Base-by-base conservation (phyloP, 2,329 filamentous ascomycete genomes). In the Xylariaceae sp. region DNA sequence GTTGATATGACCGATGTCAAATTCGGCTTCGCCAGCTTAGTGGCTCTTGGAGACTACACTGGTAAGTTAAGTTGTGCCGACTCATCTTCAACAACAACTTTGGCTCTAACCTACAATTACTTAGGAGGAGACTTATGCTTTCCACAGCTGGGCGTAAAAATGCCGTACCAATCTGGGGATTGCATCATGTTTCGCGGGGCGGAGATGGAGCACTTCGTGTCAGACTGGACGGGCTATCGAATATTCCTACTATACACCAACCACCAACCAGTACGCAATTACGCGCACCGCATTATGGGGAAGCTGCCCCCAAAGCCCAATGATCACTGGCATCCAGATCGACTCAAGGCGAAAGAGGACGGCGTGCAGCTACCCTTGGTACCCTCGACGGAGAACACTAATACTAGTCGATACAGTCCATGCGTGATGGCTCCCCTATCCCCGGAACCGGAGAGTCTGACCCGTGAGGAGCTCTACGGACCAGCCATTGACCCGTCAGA, bases 231-330 rank as follows among this genome's bases (percentile, higher is more conserved):
- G 2, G 58, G 49, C 23, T 50, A 58, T 34, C 58, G 54, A 9
- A 51, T 54, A 34, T 58, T 61, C 34, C 34, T 61, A 19, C 28
- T 58, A 12, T 54, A 41, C 37, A 58, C 54, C 14, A 55, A 58
- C 44, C 50, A 61, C 26, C 54, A 55, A 26, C 58, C 50, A 4
- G 58, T 61, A 9, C 40, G 53, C 12, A 60, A 57, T 34, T 60
- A 53, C 28, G 58, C 49, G 7, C 34, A 57, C 29, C 41, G 58
- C 17, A 19, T 31, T 12, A 46, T 53, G 36, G 55, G 55, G 6
- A 43, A 37, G 45, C 55, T 41, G 16, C 21, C 41, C 7, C 49
- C 49, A 12, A 58, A 58, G 23, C 40, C 17, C 9, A 44, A 49
- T 34, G 55, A 58, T 31, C 26, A 6, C 7, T 53, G 55, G 55